Conservation (phyloP, 345 rosid genomes). For the Hibiscus tridactylites region DNA sequence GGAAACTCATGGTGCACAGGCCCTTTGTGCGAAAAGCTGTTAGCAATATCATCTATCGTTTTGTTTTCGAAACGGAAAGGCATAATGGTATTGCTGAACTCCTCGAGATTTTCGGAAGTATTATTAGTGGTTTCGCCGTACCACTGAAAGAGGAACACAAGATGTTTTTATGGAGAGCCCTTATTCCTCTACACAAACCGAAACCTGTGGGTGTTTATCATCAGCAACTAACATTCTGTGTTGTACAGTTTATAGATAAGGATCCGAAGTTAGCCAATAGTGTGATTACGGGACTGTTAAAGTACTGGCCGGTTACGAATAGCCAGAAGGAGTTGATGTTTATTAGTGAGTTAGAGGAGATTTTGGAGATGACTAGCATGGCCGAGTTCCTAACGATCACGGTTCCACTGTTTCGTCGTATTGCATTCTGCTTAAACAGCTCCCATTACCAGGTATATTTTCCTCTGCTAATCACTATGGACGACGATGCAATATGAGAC, state of each 20-base stretch:
- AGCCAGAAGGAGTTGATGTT: conserved; percentile 85
- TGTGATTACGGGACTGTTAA: conserved; percentile 59
- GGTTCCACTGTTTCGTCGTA: conserved; percentile 56
- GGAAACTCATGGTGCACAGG: conserved; percentile 67
- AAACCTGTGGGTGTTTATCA: conserved; percentile 60
- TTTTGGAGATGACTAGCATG: conserved; percentile 56
- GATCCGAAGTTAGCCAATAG: conserved; percentile 48
- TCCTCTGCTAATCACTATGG: neutral
- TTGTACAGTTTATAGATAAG: conserved; percentile 65
- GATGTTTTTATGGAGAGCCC: conserved; percentile 47
- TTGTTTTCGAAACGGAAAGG: conserved; percentile 66
- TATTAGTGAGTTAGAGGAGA: conserved; percentile 73
- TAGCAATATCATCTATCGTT: conserved; percentile 57
- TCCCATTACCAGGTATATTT: conserved; percentile 64
- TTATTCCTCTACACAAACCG: conserved; percentile 75
- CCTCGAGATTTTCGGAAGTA: conserved; percentile 72
- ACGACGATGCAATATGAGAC: conserved; percentile 3
- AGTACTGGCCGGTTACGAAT: conserved; percentile 74
- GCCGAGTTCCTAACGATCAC: conserved; percentile 54
- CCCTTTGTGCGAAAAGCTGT: conserved; percentile 62
- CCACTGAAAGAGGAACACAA: conserved; percentile 81
- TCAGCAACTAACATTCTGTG: conserved; percentile 66
- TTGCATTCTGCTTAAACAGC: conserved; percentile 64
- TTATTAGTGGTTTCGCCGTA: conserved; percentile 68
- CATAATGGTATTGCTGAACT: conserved; percentile 72